These are phyloP conservation scores for Globisporangium emineosum DNA, from an alignment of 352 stramenopile genomes.

Conservation along the genomic window DNA sequence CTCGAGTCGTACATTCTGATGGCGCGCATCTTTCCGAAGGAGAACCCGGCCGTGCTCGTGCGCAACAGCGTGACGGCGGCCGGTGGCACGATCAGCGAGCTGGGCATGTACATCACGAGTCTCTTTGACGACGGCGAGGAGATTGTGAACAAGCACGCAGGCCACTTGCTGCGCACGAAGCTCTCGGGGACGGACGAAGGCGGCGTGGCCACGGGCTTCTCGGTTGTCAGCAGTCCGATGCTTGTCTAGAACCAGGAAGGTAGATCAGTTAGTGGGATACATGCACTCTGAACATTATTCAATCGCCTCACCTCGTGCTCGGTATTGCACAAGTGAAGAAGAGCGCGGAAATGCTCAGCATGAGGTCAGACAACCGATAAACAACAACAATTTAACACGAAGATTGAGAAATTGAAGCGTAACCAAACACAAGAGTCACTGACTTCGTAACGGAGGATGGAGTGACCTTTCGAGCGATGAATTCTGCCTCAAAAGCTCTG, in stretches of 20 bases:
- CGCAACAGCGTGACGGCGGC: constrained; percentile 65
- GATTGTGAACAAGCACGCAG: constrained; percentile 92
- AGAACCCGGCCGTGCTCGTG: constrained; percentile 75
- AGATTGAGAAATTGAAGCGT: too few species aligned
- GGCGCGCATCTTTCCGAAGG: constrained; percentile 93
- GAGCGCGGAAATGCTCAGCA: not conserved
- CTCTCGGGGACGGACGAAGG: constrained; percentile 94
- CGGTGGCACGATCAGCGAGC: constrained; percentile 91
- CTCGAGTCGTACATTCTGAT: constrained; percentile 95
- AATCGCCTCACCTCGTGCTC: not conserved
- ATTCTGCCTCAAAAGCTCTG: too few species aligned
- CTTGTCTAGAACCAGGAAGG: constrained; percentile 74
- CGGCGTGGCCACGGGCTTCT: constrained; percentile 93
- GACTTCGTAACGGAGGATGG: too few species aligned
- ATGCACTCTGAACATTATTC: too few species aligned
- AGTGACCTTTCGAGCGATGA: too few species aligned
- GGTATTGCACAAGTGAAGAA: not conserved
- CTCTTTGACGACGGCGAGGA: constrained; percentile 79
- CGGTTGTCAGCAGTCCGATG: constrained; percentile 89
- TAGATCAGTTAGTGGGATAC: too few species aligned
- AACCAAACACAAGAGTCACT: too few species aligned
- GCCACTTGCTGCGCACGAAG: constrained; percentile 96
- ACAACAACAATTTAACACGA: too few species aligned
- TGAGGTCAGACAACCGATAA: not conserved
- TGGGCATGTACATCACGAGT: constrained; percentile 94